Evolutionary conservation across 2,329 filamentous ascomycete species (phyloP).

Genomic region (Pseudodiploospora longispora): DNA sequence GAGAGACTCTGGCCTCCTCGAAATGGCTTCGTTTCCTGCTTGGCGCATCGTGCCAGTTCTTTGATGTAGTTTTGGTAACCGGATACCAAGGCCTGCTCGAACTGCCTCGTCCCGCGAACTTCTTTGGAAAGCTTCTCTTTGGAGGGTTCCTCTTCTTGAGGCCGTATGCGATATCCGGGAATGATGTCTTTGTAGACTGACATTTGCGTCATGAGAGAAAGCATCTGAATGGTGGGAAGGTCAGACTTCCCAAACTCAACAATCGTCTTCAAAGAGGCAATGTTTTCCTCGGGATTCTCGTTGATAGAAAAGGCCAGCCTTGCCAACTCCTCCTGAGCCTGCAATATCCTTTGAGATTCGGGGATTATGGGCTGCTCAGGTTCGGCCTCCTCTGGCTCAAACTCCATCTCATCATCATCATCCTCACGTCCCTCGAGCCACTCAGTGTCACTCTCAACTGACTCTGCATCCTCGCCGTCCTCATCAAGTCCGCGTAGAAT

Average conservation of each 20-base stretch:
- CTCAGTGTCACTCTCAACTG: slow-evolving; percentile 48
- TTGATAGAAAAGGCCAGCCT: slow-evolving; percentile 73
- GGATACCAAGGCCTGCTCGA: slow-evolving; percentile 78
- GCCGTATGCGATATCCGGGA: slow-evolving; percentile 89
- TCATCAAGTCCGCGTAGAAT: slow-evolving; percentile 47
- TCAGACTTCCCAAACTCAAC: slow-evolving; percentile 63
- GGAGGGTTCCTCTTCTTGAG: slow-evolving; percentile 64
- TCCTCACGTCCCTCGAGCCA: slow-evolving; percentile 57
- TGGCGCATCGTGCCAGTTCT: slow-evolving; percentile 61
- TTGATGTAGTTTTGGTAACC: slow-evolving; percentile 82
- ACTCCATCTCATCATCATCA: slow-evolving; percentile 21
- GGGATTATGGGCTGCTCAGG: slow-evolving; percentile 57
- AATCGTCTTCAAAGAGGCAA: slow-evolving; percentile 68
- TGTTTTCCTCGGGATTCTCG: slow-evolving; percentile 88
- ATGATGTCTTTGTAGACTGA: slow-evolving; percentile 94
- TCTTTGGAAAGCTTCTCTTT: slow-evolving; percentile 85
- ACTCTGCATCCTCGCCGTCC: slow-evolving; percentile 51
- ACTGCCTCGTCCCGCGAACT: slow-evolving; percentile 70
- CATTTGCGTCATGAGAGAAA: slow-evolving; percentile 78
- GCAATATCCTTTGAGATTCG: slow-evolving; percentile 68
- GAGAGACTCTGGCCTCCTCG: slow-evolving; percentile 46
- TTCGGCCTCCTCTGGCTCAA: slow-evolving; percentile 37
- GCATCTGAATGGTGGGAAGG: slow-evolving; percentile 70
- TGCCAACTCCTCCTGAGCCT: slow-evolving; percentile 88
- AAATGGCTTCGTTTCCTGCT: slow-evolving; percentile 37